Percentiles rank a stretch among this genome's conserved stretches.
Evolutionary conservation across 768 basidiomycete genomes (phyloP).

Genomic region (Hydnum rufescens): DNA sequence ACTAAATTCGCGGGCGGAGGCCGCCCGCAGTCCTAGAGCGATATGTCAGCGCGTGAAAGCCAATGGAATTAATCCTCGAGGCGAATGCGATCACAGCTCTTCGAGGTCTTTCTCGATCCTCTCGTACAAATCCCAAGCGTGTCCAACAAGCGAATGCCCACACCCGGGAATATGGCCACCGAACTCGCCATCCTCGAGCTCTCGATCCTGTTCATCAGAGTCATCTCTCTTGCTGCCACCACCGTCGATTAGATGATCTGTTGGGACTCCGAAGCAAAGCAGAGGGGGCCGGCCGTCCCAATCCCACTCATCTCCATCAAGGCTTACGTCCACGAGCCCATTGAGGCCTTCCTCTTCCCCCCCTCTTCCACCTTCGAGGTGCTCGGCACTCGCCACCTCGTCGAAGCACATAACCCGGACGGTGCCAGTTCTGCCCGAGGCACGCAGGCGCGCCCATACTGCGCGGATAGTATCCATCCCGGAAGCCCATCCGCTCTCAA

Average conservation of each 20-base stretch:
- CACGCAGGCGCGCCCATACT: slow-evolving; percentile 1
- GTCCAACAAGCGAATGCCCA: not conserved
- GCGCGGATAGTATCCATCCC: slow-evolving; percentile 4
- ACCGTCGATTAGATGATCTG: not conserved
- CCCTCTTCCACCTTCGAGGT: no score
- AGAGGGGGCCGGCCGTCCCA: not conserved
- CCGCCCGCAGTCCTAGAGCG: no score
- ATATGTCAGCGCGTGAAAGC: no score
- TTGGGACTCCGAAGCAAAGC: not conserved
- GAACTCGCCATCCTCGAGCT: not conserved
- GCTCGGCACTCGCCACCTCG: not conserved
- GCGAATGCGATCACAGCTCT: no score
- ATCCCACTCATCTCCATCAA: not conserved
- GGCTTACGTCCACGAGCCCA: slow-evolving; percentile 2
- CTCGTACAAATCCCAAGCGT: not conserved
- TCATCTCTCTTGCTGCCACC: not conserved
- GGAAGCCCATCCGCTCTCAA: slow-evolving; percentile 3
- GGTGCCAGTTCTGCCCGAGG: not conserved
- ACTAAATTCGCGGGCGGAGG: no score
- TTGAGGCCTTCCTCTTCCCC: not conserved
- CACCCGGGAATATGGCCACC: not conserved
- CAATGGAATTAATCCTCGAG: no score
- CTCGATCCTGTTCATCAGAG: not conserved
- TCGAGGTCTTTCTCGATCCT: not conserved
- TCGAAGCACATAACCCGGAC: slow-evolving; percentile 7